Evolutionary conservation across 139 green algal species (phyloP).

Genomic region (Diplosphaera chodatii): DNA sequence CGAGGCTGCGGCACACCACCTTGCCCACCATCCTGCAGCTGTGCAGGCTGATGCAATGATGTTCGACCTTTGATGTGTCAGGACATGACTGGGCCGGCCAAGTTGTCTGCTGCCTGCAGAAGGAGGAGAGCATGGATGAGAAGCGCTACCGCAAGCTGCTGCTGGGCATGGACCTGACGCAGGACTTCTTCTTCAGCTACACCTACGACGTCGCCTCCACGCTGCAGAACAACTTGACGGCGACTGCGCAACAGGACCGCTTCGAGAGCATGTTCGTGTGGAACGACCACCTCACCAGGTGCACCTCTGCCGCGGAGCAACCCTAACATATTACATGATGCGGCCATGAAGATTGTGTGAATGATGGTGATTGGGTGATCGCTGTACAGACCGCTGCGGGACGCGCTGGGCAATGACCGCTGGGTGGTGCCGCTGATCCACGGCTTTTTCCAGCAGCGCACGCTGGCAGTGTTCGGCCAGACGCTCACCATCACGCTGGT

Average conservation of each 20-base stretch:
- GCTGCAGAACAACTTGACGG: slow-evolving; percentile 60
- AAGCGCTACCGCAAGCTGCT: slow-evolving; percentile 65
- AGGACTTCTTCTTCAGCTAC: slow-evolving; percentile 91
- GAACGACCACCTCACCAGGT: slow-evolving; percentile 81
- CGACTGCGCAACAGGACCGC: slow-evolving; percentile 1
- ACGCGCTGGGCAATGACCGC: slow-evolving; percentile 32
- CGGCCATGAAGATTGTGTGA: too few relatives aligned
- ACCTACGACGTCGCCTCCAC: slow-evolving; percentile 71
- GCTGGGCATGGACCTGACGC: slow-evolving; percentile 82
- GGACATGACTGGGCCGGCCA: too few relatives aligned
- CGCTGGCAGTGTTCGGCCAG: slow-evolving; percentile 70
- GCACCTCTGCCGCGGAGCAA: too few relatives aligned
- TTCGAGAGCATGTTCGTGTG: slow-evolving; percentile 88
- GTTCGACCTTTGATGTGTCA: too few relatives aligned
- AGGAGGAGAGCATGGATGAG: slow-evolving; percentile 10
- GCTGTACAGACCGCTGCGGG: slow-evolving; percentile 52
- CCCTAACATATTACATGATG: too few relatives aligned
- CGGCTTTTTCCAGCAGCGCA: slow-evolving; percentile 85
- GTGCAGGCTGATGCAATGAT: too few relatives aligned
- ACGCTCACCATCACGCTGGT: slow-evolving; percentile 79
- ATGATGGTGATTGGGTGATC: too few relatives aligned
- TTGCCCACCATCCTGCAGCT: too few relatives aligned
- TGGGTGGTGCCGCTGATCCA: slow-evolving; percentile 89
- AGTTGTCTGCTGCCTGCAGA: not conserved
- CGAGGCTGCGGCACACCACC: too few relatives aligned